These are phyloP conservation scores for Avena atlantica DNA, from an alignment of 176 grass and related monocot species.

Conservation along the genomic window DNA sequence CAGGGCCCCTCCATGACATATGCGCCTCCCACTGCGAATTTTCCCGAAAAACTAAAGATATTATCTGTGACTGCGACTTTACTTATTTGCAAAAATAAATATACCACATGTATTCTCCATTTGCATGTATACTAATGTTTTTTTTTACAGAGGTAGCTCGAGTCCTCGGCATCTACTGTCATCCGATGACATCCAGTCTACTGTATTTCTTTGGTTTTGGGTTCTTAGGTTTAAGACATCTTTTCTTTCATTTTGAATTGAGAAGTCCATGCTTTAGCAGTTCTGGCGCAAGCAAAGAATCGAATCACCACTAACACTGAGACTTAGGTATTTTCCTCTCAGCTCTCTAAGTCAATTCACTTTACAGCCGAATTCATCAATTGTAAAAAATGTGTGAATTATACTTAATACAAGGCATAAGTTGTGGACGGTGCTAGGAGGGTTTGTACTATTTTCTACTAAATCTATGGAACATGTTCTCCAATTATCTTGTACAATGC, in stretches of 20 bases:
- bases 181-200: background rate
- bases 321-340: background rate
- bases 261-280: background rate
- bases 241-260: background rate
- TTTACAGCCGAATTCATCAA: background rate
- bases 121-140: background rate
- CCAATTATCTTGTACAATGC: background rate
- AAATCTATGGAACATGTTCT: background rate
- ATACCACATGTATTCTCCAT: background rate
- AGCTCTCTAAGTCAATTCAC: background rate
- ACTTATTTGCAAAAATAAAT: background rate
- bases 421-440: background rate
- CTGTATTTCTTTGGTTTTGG: background rate
- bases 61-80: background rate
- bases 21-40: slow-evolving; percentile 29
- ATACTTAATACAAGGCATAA: background rate
- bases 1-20: slow-evolving; percentile 59
- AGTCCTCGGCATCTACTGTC: background rate
- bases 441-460: background rate
- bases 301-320: background rate
- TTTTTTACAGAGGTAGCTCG: background rate
- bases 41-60: background rate
- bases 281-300: background rate
- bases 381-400: background rate
- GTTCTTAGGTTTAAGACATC: background rate